These are phyloP conservation scores for Lepiota brunneoincarnata DNA, from an alignment of 768 basidiomycete genomes.

Conservation along the genomic window DNA sequence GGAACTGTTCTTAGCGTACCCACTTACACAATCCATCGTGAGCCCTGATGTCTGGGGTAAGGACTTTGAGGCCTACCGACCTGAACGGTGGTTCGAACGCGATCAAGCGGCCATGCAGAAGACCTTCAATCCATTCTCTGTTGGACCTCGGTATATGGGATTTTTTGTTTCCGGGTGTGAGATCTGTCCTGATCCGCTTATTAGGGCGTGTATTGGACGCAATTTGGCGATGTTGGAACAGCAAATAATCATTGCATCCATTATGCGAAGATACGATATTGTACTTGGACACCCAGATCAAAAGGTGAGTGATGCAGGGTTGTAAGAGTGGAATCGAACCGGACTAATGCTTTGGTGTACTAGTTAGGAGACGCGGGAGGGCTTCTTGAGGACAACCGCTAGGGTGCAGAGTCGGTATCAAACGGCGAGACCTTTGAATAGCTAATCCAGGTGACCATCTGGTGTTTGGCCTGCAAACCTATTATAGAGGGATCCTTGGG, in stretches of 20 bases:
- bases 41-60: conserved; percentile 71
- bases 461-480: no score
- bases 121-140: conserved; percentile 84
- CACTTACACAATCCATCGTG: conserved; percentile 80
- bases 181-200: not conserved
- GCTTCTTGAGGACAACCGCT: no score
- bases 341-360: no score
- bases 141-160: conserved; percentile 64
- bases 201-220: conserved; percentile 78
- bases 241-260: conserved; percentile 73
- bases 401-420: no score
- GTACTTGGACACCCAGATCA: conserved; percentile 61
- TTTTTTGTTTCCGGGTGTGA: not conserved
- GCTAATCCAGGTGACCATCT: no score
- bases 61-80: conserved; percentile 70
- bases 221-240: conserved; percentile 82
- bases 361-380: no score
- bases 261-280: conserved; percentile 73
- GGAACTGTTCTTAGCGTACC: conserved; percentile 81
- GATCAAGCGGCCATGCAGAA: conserved; percentile 59
- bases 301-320: conserved; percentile 36
- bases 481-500: no score
- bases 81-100: conserved; percentile 83
- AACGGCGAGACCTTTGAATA: no score
- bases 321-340: no score